These are phyloP conservation scores for Psilocybe cyanescens DNA, from an alignment of 768 basidiomycete genomes.

Conservation along the genomic window DNA sequence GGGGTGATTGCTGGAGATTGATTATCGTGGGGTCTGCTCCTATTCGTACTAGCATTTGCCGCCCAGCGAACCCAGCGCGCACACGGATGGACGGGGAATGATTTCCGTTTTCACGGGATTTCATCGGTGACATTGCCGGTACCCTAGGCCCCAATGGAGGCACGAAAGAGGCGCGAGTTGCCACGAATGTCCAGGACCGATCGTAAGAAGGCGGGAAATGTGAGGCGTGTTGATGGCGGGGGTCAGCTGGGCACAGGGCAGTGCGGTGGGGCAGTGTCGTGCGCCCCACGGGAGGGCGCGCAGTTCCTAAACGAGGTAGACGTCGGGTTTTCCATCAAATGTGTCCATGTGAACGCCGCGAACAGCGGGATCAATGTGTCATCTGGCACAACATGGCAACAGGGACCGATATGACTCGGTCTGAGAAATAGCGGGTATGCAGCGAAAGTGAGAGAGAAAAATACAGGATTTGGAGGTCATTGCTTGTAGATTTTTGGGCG, in stretches of 20 bases:
- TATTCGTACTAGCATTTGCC: too few species aligned
- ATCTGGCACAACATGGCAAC: slow-evolving; percentile 24
- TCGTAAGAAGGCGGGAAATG: slow-evolving; percentile 3
- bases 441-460: neutral
- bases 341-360: slow-evolving; percentile 25
- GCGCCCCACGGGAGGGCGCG: slow-evolving; percentile 18
- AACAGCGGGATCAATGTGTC: slow-evolving; percentile 26
- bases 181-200: slow-evolving; percentile 3
- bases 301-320: slow-evolving; percentile 14
- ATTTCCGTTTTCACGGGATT: slow-evolving; percentile 17
- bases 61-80: neutral
- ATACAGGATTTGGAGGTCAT: neutral
- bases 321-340: slow-evolving; percentile 19
- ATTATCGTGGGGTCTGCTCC: neutral
- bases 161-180: neutral
- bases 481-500: neutral
- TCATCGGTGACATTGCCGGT: slow-evolving; percentile 17
- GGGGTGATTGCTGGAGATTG: neutral
- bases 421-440: slow-evolving; percentile 19
- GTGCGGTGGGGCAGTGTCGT: slow-evolving; percentile 18
- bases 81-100: neutral
- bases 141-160: slow-evolving; percentile 15
- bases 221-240: neutral
- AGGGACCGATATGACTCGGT: slow-evolving; percentile 34
- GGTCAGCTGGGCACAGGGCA: slow-evolving; percentile 13